These are phyloP conservation scores for Rhizoclosmatium sp. DNA, from an alignment of 192 early-diverging fungal species.

Conservation along the genomic window DNA sequence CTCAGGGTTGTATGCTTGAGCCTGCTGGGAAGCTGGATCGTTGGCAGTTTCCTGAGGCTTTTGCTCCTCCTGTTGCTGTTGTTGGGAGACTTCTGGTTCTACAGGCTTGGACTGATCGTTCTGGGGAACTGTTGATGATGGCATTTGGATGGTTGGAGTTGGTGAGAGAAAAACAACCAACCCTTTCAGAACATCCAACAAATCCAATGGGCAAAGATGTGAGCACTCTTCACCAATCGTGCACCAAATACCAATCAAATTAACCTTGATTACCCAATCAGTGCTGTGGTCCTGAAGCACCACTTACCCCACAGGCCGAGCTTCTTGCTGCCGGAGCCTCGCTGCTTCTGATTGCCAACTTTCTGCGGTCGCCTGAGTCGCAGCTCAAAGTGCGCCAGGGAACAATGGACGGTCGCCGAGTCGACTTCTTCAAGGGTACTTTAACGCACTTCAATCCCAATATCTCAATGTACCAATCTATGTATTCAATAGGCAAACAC, in stretches of 20 bases:
- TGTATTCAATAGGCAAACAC: conserved; percentile 63
- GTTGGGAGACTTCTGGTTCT: not conserved
- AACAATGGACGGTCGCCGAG: conserved; percentile 84
- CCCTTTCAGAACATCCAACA: not conserved
- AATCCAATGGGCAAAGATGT: conserved; percentile 9
- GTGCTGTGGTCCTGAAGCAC: not conserved
- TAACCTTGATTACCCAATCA: not conserved
- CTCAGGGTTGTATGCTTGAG: conserved; percentile 57
- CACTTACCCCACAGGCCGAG: not conserved
- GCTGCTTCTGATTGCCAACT: conserved; percentile 67
- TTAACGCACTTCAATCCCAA: not conserved
- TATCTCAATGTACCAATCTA: not conserved
- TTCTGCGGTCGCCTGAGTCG: conserved; percentile 75
- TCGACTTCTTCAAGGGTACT: conserved; percentile 92
- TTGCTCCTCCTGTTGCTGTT: not conserved
- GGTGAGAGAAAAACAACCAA: not conserved
- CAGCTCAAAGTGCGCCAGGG: conserved; percentile 85
- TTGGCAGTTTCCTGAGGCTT: not conserved
- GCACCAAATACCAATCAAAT: not conserved
- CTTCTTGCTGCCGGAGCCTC: not conserved
- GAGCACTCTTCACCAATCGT: not conserved
- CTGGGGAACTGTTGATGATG: not conserved
- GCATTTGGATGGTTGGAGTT: not conserved
- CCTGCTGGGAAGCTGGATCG: conserved; percentile 19
- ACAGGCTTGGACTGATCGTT: not conserved